These are phyloP conservation scores for Xerocomellus amylosporus DNA, from an alignment of 768 basidiomycete species.

Conservation along the genomic window DNA sequence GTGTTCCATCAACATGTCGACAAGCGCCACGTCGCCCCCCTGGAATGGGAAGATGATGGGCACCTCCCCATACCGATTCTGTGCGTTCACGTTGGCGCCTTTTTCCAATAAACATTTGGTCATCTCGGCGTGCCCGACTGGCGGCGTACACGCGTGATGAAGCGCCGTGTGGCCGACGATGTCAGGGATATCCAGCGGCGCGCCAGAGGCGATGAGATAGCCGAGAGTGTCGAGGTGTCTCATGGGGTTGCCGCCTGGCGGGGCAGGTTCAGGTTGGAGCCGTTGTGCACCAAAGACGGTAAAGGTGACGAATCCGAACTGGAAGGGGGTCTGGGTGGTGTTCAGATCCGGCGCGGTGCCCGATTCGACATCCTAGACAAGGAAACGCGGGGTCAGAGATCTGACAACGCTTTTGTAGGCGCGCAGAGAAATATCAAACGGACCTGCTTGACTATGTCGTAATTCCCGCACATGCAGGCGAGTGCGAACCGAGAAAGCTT, in stretches of 20 bases:
- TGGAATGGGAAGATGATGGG: slow-evolving; percentile 38
- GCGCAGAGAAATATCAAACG: neutral
- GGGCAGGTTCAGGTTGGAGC: slow-evolving; percentile 11
- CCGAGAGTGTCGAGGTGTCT: slow-evolving; percentile 37
- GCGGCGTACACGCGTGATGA: slow-evolving; percentile 41
- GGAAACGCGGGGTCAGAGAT: neutral
- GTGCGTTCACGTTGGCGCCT: slow-evolving; percentile 49
- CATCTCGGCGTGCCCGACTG: slow-evolving; percentile 28
- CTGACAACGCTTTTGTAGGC: neutral
- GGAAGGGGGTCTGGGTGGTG: slow-evolving; percentile 42
- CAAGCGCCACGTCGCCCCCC: slow-evolving; percentile 29
- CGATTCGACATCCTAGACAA: slow-evolving; percentile 19
- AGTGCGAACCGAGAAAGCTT: slow-evolving; percentile 24
- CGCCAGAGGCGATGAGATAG: slow-evolving; percentile 42
- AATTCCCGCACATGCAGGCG: slow-evolving; percentile 25
- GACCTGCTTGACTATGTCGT: slow-evolving; percentile 22
- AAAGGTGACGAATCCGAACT: slow-evolving; percentile 42
- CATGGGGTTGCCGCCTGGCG: slow-evolving; percentile 8
- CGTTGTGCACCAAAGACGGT: slow-evolving; percentile 42
- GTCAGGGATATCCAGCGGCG: slow-evolving; percentile 41
- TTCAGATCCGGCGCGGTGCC: slow-evolving; percentile 38
- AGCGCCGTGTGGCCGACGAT: slow-evolving; percentile 51
- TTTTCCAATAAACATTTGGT: slow-evolving; percentile 40
- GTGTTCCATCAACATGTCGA: slow-evolving; percentile 49
- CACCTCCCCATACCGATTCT: slow-evolving; percentile 48